These are phyloP conservation scores for Sonneratia alba DNA, from an alignment of 345 rosid species.

Conservation along the genomic window DNA sequence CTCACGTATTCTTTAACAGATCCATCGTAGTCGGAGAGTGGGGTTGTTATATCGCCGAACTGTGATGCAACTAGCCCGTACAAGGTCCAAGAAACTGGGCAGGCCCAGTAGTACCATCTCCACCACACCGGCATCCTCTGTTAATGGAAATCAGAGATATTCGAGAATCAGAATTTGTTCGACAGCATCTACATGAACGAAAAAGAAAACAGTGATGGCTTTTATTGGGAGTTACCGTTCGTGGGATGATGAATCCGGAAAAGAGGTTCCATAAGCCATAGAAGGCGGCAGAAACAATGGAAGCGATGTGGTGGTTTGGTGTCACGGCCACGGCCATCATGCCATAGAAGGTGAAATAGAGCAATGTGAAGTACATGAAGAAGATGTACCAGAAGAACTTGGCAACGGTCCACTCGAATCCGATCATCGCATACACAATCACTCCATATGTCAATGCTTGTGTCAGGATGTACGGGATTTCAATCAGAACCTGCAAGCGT, in stretches of 20 bases:
- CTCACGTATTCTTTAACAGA: conserved; percentile 19
- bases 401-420: conserved; percentile 34
- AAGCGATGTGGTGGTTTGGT: conserved; percentile 41
- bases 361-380: conserved; percentile 36
- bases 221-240: conserved; percentile 20
- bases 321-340: conserved; percentile 49
- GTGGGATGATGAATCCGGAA: conserved; percentile 48
- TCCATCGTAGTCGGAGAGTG: conserved; percentile 14
- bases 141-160: not conserved
- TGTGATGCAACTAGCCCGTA: conserved; percentile 37
- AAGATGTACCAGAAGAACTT: conserved; percentile 41
- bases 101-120: conserved; percentile 45
- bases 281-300: conserved; percentile 37
- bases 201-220: not conserved
- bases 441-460: conserved; percentile 29
- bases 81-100: conserved; percentile 44
- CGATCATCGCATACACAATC: conserved; percentile 38
- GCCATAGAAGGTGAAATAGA: conserved; percentile 47
- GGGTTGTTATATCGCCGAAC: conserved; percentile 24
- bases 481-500: conserved; percentile 25
- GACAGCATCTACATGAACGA: no score
- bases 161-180: not conserved
- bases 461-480: conserved; percentile 33
- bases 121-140: conserved; percentile 55
- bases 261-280: conserved; percentile 38